Evolutionary conservation across 306 rosid species (phyloP), one percentile per base, ranked within the genome.

Genomic region (Myrica gale): DNA sequence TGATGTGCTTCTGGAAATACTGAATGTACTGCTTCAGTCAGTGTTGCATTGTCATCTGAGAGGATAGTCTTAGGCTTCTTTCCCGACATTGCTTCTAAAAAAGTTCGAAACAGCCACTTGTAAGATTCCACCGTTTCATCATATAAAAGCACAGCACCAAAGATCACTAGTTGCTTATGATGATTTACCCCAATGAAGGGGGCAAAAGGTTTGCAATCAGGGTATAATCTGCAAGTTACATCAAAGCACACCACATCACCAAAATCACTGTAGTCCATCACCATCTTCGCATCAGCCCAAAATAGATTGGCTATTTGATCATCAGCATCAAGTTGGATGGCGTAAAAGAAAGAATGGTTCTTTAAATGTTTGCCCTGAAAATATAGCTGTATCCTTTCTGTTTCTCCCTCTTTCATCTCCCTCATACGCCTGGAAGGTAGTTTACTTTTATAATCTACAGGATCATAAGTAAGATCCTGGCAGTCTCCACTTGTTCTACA

Each of bases 201-300:
- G 42, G 85, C 78, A 71, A 88, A 86, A 3, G 88, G 92, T 32
- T 79, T 76, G 19, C 71, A 73, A 63, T 81, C 89, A 61, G 66
- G 63, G 12, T 74, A 72, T 83, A 81, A 54, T 82, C 82, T 83
- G 76, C 84, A 87, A 68, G 84, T 89, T 13, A 84, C 83, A 71
- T 89, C 88, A 56, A 85, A 83, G 83, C 93, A 89, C 78, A 87
- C 87, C 68, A 83, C 87, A 78, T 85, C 93, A 32, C 87, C 91
- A 83, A 89, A 89, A 72, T 83, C 85, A 78, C 65, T 47, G 20
- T 85, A 87, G 77, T 85, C 88, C 71, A 74, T 76, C 73, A 74
- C 65, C 89, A 89, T 89, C 81, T 89, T 87, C 80, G 80, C 66
- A 51, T 89, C 93, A 50, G 84, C 84, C 91, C 93, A 87, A 71